Conservation (phyloP, 345 rosid species). For the Bruguiera parviflora region DNA sequence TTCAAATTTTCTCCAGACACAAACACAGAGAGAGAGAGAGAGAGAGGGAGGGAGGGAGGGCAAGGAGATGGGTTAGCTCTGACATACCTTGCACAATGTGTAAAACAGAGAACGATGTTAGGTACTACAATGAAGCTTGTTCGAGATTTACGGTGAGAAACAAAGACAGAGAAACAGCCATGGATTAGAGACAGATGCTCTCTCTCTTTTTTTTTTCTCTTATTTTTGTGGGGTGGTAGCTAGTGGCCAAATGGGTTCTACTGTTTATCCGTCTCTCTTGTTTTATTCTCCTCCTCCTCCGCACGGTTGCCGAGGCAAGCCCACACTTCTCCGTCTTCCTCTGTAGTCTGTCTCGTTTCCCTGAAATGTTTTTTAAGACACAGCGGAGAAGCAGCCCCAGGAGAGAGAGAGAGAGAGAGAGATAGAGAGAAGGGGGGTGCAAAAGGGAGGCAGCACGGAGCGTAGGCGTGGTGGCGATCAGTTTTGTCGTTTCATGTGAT, state of each 20-base stretch:
- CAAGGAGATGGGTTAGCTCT: background rate
- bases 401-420: too few relatives aligned
- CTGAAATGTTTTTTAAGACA: too few relatives aligned
- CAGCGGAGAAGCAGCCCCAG: too few relatives aligned
- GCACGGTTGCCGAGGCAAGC: background rate
- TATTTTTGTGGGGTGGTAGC: background rate
- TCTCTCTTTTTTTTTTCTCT: background rate
- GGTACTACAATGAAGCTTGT: background rate
- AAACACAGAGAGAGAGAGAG: background rate
- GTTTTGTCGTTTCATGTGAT: too few relatives aligned
- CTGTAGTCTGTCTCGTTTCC: too few relatives aligned
- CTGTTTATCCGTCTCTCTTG: background rate
- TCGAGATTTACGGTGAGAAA: background rate
- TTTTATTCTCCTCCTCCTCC: background rate
- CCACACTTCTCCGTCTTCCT: background rate
- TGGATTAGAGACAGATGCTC: background rate
- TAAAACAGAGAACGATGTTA: background rate
- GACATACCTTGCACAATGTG: conserved; percentile 2
- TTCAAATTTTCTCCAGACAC: background rate
- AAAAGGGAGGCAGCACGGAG: too few relatives aligned
- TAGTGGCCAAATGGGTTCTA: background rate
- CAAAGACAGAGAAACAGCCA: background rate
- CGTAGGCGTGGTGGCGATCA: too few relatives aligned
- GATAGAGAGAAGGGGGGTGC: too few relatives aligned
- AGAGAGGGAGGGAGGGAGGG: background rate